Base-by-base conservation (phyloP, 495 filamentous ascomycete species). In the Tuber calosporum region DNA sequence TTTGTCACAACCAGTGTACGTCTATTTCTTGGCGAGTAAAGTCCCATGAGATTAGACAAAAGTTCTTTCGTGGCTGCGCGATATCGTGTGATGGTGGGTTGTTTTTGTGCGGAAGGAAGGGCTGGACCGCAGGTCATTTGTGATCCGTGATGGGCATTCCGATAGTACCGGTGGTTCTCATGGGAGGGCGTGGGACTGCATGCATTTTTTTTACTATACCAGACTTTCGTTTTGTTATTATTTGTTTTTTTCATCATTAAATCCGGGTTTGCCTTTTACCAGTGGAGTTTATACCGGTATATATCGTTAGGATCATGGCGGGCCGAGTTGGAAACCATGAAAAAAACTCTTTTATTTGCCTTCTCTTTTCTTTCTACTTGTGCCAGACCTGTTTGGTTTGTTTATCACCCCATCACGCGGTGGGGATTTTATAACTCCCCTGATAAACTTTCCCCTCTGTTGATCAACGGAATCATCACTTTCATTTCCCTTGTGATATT, bases 131-230 rank as follows among this genome's bases (percentile, higher is more conserved):
- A 30, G n/a, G n/a, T 15, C 48, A n/a, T 58, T 26, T 58, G 48
- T 30, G 11, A 30, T 26, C 9, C 48, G 15, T 30, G 48, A 58
- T 58, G 48, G 15, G 4, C 48, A 58, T 58, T 58, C 48, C 48
- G 48, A 58, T 58, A 30, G n/a, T 11, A 58, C 48, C 48, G 48
- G 48, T 58, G 26, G 48, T 58, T 58, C 48, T 58, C 48, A 58
- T 58, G n/a, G 11, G n/a, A 30, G n/a, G n/a, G n/a, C n/a, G 9
- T 58, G 48, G n/a, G 48, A 30, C 48, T 58, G n/a, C 48, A 30
- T 30, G n/a, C 48, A n/a, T n/a, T 58, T 58, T 58, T 58, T 58
- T 58, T 0, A 5, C 22, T 58, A 58, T 58, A 58, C 48, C 48
- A 58, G n/a, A 11, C 11, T 9, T 15, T 58, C 30, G 48, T 26